Conservation (phyloP, 1,284 basidiomycete species). For the Cutaneotrichosporon dermatis region DNA sequence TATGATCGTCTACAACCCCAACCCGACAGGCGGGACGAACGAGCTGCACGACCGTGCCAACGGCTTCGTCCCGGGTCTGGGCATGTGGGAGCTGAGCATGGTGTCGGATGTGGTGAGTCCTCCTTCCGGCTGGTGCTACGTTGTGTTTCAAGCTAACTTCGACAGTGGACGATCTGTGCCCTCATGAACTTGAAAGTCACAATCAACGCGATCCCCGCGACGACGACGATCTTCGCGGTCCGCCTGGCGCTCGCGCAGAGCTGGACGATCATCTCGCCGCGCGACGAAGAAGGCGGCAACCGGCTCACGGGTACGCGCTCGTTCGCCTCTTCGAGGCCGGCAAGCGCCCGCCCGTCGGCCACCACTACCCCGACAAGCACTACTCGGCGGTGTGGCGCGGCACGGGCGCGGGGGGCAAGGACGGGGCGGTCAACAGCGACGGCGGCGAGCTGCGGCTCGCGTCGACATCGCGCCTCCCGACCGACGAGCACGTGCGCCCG, state of each 20-base stretch:
- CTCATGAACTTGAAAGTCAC: conserved; percentile 25
- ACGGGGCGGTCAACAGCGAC: conserved; percentile 14
- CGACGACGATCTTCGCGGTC: conserved; percentile 33
- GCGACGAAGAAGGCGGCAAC: conserved; percentile 21
- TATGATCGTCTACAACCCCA: conserved; percentile 30
- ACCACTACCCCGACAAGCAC: conserved; percentile 18
- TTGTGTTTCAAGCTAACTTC: background rate
- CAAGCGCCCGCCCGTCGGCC: conserved; percentile 14
- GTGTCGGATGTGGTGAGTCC: conserved; percentile 29
- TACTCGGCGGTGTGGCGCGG: conserved; percentile 29
- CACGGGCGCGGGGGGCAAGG: conserved; percentile 11
- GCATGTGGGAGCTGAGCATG: conserved; percentile 26
- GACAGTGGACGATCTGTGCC: conserved; percentile 35
- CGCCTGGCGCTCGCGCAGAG: conserved; percentile 34
- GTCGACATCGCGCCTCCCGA: conserved; percentile 30
- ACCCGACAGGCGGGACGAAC: conserved; percentile 20
- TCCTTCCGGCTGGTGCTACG: too few species aligned
- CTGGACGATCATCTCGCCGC: conserved; percentile 28
- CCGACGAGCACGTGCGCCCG: conserved; percentile 34
- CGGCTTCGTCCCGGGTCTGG: conserved; percentile 25
- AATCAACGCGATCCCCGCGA: conserved; percentile 21
- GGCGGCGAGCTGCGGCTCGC: conserved; percentile 16
- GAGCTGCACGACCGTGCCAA: conserved; percentile 22
- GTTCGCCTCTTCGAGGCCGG: conserved; percentile 20
- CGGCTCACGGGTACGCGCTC: conserved; percentile 12